phyloP scores from a whole-genome alignment of 2,329 filamentous ascomycete genomes.

The Ophiostoma himal-ulmi region DNA sequence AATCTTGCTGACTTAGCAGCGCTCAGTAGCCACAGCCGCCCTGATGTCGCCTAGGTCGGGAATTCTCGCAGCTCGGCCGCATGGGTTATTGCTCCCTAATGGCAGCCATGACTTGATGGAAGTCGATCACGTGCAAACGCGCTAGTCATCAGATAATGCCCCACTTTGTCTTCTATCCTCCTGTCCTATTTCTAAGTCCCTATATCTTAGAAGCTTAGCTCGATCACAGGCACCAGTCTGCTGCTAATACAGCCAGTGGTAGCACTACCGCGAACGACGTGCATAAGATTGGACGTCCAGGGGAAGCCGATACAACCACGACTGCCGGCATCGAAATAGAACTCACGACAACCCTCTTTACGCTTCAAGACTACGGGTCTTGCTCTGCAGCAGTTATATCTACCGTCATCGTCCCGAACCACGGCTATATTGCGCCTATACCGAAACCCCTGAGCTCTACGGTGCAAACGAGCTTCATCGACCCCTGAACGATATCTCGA shows the following conservation, averaged over 20 bases:
- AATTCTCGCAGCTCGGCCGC: constrained; percentile 22
- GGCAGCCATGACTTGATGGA: not conserved
- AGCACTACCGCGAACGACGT: constrained; percentile 23
- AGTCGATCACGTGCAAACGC: constrained; percentile 12
- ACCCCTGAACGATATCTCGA: constrained; percentile 2
- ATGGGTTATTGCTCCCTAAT: not conserved
- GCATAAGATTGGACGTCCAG: constrained; percentile 14
- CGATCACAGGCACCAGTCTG: not conserved
- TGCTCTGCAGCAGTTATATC: not conserved
- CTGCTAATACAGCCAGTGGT: constrained; percentile 8
- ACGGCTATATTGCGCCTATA: not conserved
- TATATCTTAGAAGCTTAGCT: not conserved
- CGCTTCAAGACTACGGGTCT: not conserved
- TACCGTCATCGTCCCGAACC: not conserved
- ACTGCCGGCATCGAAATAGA: constrained; percentile 5
- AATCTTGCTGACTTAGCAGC: constrained; percentile 16
- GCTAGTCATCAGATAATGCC: not conserved
- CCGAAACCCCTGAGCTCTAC: not conserved
- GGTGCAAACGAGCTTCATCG: not conserved
- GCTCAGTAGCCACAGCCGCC: not conserved
- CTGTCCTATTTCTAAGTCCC: not conserved
- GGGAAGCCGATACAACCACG: constrained; percentile 15
- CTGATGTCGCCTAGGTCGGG: constrained; percentile 15
- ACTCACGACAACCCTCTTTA: not conserved
- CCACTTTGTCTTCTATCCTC: not conserved